Base-by-base conservation (phyloP, 2,329 filamentous ascomycete genomes). In the Cercospora zeae-maydis region DNA sequence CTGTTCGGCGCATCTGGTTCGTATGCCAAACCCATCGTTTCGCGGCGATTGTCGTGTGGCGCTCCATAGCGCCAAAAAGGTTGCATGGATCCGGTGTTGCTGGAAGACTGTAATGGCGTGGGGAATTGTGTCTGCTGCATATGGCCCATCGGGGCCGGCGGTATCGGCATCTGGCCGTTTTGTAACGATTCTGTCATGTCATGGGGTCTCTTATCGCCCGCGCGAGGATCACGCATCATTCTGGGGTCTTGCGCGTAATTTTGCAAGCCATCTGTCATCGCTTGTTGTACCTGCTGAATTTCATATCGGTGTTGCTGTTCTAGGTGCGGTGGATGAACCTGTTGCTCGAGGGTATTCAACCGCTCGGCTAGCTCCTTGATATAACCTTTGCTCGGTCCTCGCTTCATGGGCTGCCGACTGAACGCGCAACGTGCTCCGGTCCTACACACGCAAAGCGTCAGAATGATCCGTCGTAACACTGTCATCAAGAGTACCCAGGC, bases 331-430 rank as follows among this genome's bases (percentile, higher is more conserved):
- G 71, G 72, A 13, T 73, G 72, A 62, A 95, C 86, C 73, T 91
- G 90, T 67, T 88, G 89, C 74, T 96, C 92, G 51, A 96, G 88
- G 47, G 85, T 88, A 70, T 93, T 87, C 63, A 96, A 86, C 27
- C 92, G 83, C 73, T 96, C 92, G 24, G 92, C 91, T 21, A 96
- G 83, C 75, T 96, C 92, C 74, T 96, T 96, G 75, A 96, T 96
- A 71, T 96, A 96, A 14, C 92, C 92, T 83, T 96, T 96, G 73
- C 89, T 95, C 2, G 92, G 92, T 1, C 92, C 92, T 42, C 74
- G 63, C 70, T 76, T 96, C 82, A 95, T 91, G 0, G 91, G 92
- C 59, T 95, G 88, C 56, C 92, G 85, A 75, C 90, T 96, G 74
- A 96, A 96, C 19, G 92, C 83, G 77, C 92, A 96, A 21, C 82